Evolutionary conservation across 257 asterid genomes (phyloP).

Genomic region (Datura wrightii): DNA sequence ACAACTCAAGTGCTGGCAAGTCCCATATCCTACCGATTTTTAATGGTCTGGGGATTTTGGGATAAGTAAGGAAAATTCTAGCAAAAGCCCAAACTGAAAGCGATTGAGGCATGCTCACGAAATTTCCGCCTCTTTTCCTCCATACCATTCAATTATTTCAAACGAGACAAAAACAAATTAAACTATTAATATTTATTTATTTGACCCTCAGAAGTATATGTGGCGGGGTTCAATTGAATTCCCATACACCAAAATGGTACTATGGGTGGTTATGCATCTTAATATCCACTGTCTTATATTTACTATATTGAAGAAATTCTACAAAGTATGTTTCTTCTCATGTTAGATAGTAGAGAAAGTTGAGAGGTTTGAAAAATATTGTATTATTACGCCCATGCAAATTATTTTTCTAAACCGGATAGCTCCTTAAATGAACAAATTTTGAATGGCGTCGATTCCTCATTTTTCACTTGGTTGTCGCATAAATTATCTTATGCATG

Average conservation of each 20-base stretch:
- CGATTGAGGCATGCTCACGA: background rate
- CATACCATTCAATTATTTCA: background rate
- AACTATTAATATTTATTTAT: background rate
- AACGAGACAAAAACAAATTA: background rate
- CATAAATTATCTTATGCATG: background rate
- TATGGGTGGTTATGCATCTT: background rate
- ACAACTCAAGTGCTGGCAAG: background rate
- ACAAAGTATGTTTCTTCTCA: too few relatives aligned
- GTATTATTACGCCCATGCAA: background rate
- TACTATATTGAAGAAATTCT: too few relatives aligned
- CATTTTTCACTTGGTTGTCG: background rate
- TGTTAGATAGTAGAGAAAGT: too few relatives aligned
- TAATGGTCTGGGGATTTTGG: background rate
- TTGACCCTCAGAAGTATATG: background rate
- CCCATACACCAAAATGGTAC: background rate
- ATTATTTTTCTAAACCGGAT: background rate
- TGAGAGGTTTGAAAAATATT: too few relatives aligned
- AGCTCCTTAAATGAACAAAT: background rate
- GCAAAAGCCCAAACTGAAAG: background rate
- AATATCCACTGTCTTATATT: too few relatives aligned
- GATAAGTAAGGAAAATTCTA: background rate
- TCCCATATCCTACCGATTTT: background rate
- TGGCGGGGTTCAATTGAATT: background rate
- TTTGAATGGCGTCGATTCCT: background rate
- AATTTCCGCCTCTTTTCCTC: background rate